Conservation (phyloP, 2,329 filamentous ascomycete species). For the Alternaria atra region DNA sequence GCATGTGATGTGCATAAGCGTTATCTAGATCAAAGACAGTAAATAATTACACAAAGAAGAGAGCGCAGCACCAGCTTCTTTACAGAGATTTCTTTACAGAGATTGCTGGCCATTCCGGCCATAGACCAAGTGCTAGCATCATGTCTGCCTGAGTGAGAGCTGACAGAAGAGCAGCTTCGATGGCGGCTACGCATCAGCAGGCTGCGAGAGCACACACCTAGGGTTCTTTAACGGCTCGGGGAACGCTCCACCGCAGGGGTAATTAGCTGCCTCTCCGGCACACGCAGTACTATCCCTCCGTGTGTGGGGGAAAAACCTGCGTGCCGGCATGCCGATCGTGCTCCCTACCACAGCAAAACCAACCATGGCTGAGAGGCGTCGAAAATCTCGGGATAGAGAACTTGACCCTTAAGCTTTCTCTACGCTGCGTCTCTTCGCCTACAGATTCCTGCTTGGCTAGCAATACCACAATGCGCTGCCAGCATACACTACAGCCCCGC, state of each 20-base stretch:
- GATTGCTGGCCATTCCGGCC: background rate
- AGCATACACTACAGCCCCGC: too few relatives aligned
- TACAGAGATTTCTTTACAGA: too few relatives aligned
- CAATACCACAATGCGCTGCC: too few relatives aligned
- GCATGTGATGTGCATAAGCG: background rate
- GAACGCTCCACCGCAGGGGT: background rate
- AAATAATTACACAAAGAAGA: background rate
- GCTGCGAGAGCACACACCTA: background rate
- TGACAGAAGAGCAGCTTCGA: too few relatives aligned
- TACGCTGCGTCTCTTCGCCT: background rate
- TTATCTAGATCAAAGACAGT: background rate
- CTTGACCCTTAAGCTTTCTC: too few relatives aligned
- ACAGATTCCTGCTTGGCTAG: too few relatives aligned
- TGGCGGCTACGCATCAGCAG: background rate
- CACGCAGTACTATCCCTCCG: background rate
- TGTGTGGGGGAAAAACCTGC: too few relatives aligned
- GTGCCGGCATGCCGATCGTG: background rate
- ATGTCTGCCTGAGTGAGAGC: background rate
- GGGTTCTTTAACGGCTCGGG: background rate
- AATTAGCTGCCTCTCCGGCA: background rate
- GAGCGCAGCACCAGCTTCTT: background rate
- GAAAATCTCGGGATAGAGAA: too few relatives aligned
- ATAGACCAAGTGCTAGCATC: background rate
- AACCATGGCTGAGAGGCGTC: too few relatives aligned
- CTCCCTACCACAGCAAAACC: background rate